These are phyloP conservation scores for Plantago major DNA, from an alignment of 257 asterid species.

Conservation along the genomic window DNA sequence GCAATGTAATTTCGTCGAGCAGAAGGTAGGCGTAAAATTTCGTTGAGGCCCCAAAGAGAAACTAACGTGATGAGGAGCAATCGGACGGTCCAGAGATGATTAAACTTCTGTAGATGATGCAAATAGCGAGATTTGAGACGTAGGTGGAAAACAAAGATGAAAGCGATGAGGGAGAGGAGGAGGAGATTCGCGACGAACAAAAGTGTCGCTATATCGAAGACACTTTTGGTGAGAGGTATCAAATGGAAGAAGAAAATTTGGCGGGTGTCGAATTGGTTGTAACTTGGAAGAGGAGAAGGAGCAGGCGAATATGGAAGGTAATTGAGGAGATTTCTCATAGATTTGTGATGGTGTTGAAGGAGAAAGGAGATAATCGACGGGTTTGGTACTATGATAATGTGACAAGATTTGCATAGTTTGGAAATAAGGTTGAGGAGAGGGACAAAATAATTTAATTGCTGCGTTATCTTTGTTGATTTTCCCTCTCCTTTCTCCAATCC, in stretches of 20 bases:
- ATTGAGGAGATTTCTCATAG: too few relatives aligned
- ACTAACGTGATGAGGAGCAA: constrained; percentile 51
- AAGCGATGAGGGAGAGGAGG: constrained; percentile 41
- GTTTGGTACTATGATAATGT: too few relatives aligned
- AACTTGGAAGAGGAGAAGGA: too few relatives aligned
- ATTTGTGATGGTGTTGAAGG: too few relatives aligned
- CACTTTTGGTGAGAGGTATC: constrained; percentile 25
- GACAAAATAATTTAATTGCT: too few relatives aligned
- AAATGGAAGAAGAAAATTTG: constrained; percentile 15
- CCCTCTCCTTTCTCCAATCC: too few relatives aligned
- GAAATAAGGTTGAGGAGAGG: too few relatives aligned
- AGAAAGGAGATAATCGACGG: too few relatives aligned
- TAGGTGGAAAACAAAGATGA: constrained; percentile 43
- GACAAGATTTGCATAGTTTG: too few relatives aligned
- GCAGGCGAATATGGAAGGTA: too few relatives aligned
- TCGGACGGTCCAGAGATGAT: constrained; percentile 60
- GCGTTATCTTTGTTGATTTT: too few relatives aligned
- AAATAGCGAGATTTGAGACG: constrained; percentile 38
- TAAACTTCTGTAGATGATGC: constrained; percentile 50
- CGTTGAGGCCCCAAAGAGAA: constrained; percentile 45
- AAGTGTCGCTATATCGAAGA: constrained; percentile 40
- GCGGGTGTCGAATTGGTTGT: background rate
- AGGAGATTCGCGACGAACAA: constrained; percentile 31
- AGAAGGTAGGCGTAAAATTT: constrained; percentile 44
- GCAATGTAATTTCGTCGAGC: constrained; percentile 26